These are phyloP conservation scores for Apiospora malaysiana DNA, from an alignment of 2,329 filamentous ascomycete species.

Conservation along the genomic window DNA sequence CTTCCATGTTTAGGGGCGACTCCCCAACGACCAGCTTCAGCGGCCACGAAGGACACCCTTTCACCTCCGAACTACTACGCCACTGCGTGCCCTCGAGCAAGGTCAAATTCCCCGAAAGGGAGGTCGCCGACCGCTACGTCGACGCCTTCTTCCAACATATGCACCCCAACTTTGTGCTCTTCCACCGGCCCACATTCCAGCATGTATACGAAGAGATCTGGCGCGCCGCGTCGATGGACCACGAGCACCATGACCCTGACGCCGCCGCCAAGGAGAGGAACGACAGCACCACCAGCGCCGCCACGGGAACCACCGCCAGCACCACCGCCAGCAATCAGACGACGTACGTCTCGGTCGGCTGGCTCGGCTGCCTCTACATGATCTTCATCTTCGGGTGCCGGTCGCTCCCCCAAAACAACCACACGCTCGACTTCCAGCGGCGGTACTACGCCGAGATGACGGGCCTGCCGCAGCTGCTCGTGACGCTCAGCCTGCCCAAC, in stretches of 20 bases:
- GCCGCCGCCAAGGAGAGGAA: background rate
- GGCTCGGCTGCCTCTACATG: conserved; percentile 48
- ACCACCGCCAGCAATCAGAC: conserved; percentile 27
- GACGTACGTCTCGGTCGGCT: conserved; percentile 45
- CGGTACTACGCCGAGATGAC: conserved; percentile 42
- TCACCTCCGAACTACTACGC: conserved; percentile 30
- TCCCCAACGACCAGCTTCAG: conserved; percentile 23
- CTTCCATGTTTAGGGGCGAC: conserved; percentile 28
- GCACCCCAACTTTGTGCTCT: conserved; percentile 46
- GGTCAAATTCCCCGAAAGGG: conserved; percentile 40
- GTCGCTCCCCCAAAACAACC: conserved; percentile 38
- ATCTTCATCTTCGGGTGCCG: conserved; percentile 49
- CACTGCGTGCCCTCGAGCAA: conserved; percentile 30
- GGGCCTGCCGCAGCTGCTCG: conserved; percentile 43
- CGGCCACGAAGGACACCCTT: conserved; percentile 22
- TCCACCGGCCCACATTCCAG: conserved; percentile 48
- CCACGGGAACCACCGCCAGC: background rate
- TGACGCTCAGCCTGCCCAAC: conserved; percentile 45
- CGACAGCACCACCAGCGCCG: too few relatives aligned
- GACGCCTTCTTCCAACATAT: conserved; percentile 47
- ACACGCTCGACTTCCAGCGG: conserved; percentile 41
- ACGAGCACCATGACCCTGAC: conserved; percentile 22
- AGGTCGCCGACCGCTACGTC: conserved; percentile 44
- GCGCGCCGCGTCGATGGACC: conserved; percentile 26
- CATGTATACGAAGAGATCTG: conserved; percentile 45